These are phyloP conservation scores for Gynostemma pentaphyllum DNA, from an alignment of 306 rosid genomes.

Conservation along the genomic window DNA sequence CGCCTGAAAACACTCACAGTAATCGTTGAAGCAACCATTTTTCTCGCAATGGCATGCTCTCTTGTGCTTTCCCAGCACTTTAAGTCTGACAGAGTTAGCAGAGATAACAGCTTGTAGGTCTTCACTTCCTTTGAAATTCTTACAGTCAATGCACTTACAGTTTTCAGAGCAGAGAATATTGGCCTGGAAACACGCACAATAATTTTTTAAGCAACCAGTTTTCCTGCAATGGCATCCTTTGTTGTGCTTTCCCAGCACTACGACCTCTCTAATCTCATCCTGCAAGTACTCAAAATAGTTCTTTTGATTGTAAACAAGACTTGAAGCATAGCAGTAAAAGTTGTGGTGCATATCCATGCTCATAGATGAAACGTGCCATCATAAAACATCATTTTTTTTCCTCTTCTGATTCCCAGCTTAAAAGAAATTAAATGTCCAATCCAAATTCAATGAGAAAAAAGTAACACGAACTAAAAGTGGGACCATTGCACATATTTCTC, in stretches of 20 bases:
- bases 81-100: conserved; percentile 64
- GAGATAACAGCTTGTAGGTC: conserved; percentile 87
- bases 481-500: neutral
- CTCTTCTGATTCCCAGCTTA: neutral
- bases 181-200: conserved; percentile 98
- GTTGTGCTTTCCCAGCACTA: conserved; percentile 83
- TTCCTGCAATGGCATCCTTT: conserved; percentile 98
- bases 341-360: neutral
- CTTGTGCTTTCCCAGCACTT: conserved; percentile 81
- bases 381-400: neutral
- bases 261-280: conserved; percentile 85
- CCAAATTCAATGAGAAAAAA: neutral
- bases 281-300: conserved; percentile 26
- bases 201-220: conserved; percentile 92
- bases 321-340: neutral
- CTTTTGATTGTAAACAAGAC: neutral
- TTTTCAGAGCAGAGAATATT: conserved; percentile 96
- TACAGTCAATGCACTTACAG: conserved; percentile 98
- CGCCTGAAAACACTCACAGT: conserved; percentile 98
- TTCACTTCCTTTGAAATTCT: conserved; percentile 96
- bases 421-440: too few species aligned
- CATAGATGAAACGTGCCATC: neutral
- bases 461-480: neutral
- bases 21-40: conserved; percentile 90
- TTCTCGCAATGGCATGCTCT: conserved; percentile 98